Conservation (phyloP, 2,329 filamentous ascomycete genomes). For the Monosporascus sp. region DNA sequence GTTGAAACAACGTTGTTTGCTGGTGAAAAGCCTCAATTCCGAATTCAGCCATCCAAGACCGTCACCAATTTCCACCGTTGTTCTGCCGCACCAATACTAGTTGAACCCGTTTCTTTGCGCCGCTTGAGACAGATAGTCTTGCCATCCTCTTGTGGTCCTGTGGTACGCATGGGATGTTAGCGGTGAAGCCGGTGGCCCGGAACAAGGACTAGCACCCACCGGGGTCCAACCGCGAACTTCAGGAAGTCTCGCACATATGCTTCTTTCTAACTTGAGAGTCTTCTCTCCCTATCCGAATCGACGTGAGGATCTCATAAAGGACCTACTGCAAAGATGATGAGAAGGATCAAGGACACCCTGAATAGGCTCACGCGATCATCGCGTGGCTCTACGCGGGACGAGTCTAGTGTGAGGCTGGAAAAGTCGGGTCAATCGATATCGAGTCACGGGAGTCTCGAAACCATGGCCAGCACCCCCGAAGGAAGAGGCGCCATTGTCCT, state of each 20-base stretch:
- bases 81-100: too few relatives aligned
- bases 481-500: constrained; percentile 21
- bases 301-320: not conserved
- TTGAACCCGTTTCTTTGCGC: too few relatives aligned
- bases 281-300: not conserved
- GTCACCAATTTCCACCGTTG: too few relatives aligned
- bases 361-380: constrained; percentile 24
- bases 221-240: not conserved
- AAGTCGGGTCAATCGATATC: constrained; percentile 23
- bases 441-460: constrained; percentile 23
- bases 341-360: constrained; percentile 25
- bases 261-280: not conserved
- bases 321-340: constrained; percentile 11
- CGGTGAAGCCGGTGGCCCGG: not conserved
- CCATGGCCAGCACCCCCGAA: constrained; percentile 17
- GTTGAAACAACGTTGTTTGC: too few relatives aligned
- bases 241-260: not conserved
- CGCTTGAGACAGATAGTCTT: too few relatives aligned
- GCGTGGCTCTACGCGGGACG: constrained; percentile 19
- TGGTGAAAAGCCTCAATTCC: too few relatives aligned
- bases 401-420: constrained; percentile 17
- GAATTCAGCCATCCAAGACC: too few relatives aligned
- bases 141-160: not conserved
- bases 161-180: not conserved
- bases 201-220: not conserved